Evolutionary conservation across 495 filamentous ascomycete genomes (phyloP).

Genomic region (Corynascus novoguineensis): DNA sequence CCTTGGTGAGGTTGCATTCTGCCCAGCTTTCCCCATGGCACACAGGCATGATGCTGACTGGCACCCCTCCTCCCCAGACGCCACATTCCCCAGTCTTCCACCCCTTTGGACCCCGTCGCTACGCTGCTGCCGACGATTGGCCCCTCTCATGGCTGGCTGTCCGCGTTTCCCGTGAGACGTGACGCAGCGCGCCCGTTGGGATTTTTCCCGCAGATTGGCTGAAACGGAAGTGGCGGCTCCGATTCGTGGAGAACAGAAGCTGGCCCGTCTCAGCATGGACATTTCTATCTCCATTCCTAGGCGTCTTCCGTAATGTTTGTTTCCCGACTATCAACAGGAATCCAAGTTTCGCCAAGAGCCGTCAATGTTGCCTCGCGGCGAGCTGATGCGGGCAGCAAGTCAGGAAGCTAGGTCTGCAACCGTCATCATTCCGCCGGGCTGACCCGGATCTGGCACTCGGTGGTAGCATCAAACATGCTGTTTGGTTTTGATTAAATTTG

Average conservation of each 20-base stretch:
- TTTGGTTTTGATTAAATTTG: not conserved
- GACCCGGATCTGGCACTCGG: not conserved
- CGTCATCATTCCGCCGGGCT: too few relatives aligned
- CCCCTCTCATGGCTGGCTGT: not conserved
- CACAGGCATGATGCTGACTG: slow-evolving; percentile 10
- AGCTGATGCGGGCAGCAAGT: not conserved
- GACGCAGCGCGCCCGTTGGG: slow-evolving; percentile 9
- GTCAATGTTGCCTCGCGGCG: not conserved
- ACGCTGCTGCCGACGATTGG: not conserved
- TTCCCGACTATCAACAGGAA: not conserved
- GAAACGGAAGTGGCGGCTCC: slow-evolving; percentile 20
- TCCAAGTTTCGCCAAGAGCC: not conserved
- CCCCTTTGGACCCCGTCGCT: too few relatives aligned
- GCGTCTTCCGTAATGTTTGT: not conserved
- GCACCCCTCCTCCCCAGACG: too few relatives aligned
- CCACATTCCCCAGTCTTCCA: slow-evolving; percentile 12
- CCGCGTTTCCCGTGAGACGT: not conserved
- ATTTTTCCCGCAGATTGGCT: slow-evolving; percentile 27
- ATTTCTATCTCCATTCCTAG: not conserved
- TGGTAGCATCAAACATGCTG: not conserved
- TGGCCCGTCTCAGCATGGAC: not conserved
- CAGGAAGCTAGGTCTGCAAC: not conserved
- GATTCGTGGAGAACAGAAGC: slow-evolving; percentile 16
- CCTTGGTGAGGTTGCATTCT: not conserved
- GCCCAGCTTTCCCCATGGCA: not conserved